Evolutionary conservation across 441 rosid genomes (phyloP), one percentile per base, ranked within the genome.

Genomic region (Hypseocharis bilobata): DNA sequence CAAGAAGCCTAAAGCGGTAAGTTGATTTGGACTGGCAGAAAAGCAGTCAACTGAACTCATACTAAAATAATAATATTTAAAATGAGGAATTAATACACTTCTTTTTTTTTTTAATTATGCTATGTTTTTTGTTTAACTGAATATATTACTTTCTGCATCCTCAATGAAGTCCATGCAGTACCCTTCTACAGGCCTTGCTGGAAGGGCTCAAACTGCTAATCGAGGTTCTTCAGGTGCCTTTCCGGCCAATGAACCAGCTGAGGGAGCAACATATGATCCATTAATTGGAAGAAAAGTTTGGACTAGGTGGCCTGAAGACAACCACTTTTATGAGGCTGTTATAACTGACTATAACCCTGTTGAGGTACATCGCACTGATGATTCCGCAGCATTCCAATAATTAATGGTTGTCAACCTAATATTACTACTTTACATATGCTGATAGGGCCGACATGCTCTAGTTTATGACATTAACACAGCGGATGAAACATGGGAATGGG

Each of bases 401-500:
- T 65, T 60, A 42, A 32, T 63, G 28, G 36, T 44, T 32, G 56
- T 16, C 29, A 63, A n/a, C 29, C 74, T 69, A 47, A 74, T 69
- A 38, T 51, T 45, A n/a, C 49, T 13, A 67, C 60, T 8, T 47
- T 74, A 62, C 49, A 45, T 55, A 62, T 60, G 26, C 75, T 77
- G 52, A 70, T 74, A 94, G 99, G 99, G 96, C 40, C 85, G 77
- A 66, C 98, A 94, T 89, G 91, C 91, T 78, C 81, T 94, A 82
- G 96, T 94, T 73, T 94, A 94, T 85, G 99, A 91, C 69, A 86
- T 86, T 22, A 79, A 81, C 73, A 80, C 98, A 13, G 78, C 76
- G 16, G 72, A 83, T 74, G 98, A 88, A 86, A 86, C 98, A 17
- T 91, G 94, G 96, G 99, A 94, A 75, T 91, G 96, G 99, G 99